These are phyloP conservation scores for Colletotrichum navitas DNA, from an alignment of 2,329 filamentous ascomycete species.

Conservation along the genomic window DNA sequence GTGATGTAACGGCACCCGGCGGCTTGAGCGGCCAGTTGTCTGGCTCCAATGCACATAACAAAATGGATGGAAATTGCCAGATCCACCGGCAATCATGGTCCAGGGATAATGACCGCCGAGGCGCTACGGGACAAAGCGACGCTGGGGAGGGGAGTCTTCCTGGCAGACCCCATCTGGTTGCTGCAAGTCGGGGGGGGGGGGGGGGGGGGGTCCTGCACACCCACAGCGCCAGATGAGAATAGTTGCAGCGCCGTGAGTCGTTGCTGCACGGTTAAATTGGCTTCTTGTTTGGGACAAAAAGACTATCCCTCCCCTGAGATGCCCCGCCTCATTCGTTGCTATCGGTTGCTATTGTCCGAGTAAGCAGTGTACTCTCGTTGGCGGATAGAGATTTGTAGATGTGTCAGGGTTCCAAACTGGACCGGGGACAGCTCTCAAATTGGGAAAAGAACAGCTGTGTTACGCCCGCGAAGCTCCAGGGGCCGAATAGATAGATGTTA, in stretches of 20 bases:
- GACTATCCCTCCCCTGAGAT: neutral
- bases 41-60: slow-evolving; percentile 20
- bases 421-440: slow-evolving; percentile 19
- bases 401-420: neutral
- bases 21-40: slow-evolving; percentile 25
- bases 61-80: slow-evolving; percentile 31
- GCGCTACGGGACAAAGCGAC: slow-evolving; percentile 33
- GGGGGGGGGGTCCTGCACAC: too few species aligned
- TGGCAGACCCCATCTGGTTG: slow-evolving; percentile 13
- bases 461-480: slow-evolving; percentile 28
- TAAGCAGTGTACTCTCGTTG: neutral
- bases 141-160: slow-evolving; percentile 21
- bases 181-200: slow-evolving; percentile 7
- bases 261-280: slow-evolving; percentile 31
- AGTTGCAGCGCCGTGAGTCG: slow-evolving; percentile 14
- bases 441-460: slow-evolving; percentile 14
- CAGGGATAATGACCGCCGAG: slow-evolving; percentile 26
- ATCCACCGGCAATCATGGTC: slow-evolving; percentile 26
- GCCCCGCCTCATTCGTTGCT: slow-evolving; percentile 14
- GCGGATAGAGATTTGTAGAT: neutral
- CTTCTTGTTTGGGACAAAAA: slow-evolving; percentile 18
- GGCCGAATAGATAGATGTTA: neutral
- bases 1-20: slow-evolving; percentile 4
- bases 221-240: slow-evolving; percentile 9
- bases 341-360: neutral